Base-by-base conservation (phyloP, 352 stramenopile genomes). In the Phytophthora colocasiae region DNA sequence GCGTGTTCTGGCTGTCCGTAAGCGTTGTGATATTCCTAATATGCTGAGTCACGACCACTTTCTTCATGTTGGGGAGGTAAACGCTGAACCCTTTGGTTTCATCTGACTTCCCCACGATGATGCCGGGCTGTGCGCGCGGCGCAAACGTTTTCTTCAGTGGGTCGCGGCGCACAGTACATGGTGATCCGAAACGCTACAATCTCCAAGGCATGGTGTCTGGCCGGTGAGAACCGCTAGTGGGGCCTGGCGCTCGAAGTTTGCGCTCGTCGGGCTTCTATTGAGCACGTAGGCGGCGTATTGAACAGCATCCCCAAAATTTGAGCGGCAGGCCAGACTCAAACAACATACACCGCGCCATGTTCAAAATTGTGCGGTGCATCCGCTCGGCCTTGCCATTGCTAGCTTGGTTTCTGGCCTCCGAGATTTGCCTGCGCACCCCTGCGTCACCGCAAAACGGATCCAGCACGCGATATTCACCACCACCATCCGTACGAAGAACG, bases 321-420 rank as follows among this genome's bases (percentile, higher is more conserved):
- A 72, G 43, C 2, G 67, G 27, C 0, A 80, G 22, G 10, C 57
- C 54, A 1, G 10, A 52, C 5, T 17, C 45, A 12, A 52, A 52
- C 2, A 36, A 15, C 45, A 52, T 52, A 12, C 54, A 71, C 14
- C 11, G 26, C 64, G 26, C 77, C 73, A 52, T 52, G 6, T 52
- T 52, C 11, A 81, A 22, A 36, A 75, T 71, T 24, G 46, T 75
- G 0, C 60, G 59, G 32, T 77, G 73, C 59, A 77, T 75, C 0
- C 69, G 45, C 32, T 77, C 73, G 1, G 67, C 63, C 38, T 77
- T 77, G 0, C 68, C 73, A 36, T 81, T 81, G 0, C 26, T 24
- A 0, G 68, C 59, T 9, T 64, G 48, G 24, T 75, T 81, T 0
- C 38, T 26, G 0, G 63, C 41, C 12, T 80, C 72, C 1, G 46